Evolutionary conservation across 345 rosid species (phyloP).

Genomic region (Cardamine occulta): DNA sequence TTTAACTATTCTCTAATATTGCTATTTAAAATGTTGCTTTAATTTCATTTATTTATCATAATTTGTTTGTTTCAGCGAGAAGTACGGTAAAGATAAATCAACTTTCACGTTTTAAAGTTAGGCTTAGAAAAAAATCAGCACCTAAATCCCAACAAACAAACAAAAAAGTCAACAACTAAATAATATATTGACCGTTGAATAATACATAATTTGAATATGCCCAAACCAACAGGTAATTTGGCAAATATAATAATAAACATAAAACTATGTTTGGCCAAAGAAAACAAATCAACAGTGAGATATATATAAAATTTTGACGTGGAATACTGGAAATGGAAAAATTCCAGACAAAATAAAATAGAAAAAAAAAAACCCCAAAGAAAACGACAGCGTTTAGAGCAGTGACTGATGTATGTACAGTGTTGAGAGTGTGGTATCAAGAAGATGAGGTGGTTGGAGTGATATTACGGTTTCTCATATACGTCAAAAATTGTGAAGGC

Average conservation of each 20-base stretch:
- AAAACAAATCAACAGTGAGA: conserved; percentile 24
- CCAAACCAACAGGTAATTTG: background rate
- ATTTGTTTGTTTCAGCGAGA: conserved; percentile 6
- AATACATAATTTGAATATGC: background rate
- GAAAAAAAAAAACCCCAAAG: background rate
- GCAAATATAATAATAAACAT: conserved; percentile 1
- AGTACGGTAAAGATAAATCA: conserved; percentile 20
- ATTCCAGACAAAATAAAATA: conserved; percentile 22
- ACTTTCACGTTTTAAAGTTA: conserved; percentile 18
- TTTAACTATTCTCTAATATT: background rate
- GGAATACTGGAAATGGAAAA: conserved; percentile 34
- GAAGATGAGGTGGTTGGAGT: conserved; percentile 47
- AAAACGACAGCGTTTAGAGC: conserved; percentile 36
- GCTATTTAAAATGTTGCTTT: too few relatives aligned
- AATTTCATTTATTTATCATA: too few relatives aligned
- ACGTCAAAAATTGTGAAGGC: conserved; percentile 80
- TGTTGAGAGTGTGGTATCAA: background rate
- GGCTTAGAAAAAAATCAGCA: conserved; percentile 21
- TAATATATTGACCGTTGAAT: conserved; percentile 38
- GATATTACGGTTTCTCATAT: conserved; percentile 73
- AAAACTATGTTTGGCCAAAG: background rate
- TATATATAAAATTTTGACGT: conserved; percentile 3
- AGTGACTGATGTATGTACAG: conserved; percentile 32
- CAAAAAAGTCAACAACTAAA: conserved; percentile 19
- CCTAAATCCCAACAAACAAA: conserved; percentile 32